Evolutionary conservation across 139 green algal genomes (phyloP).

Genomic region (Pleodorina starrii): DNA sequence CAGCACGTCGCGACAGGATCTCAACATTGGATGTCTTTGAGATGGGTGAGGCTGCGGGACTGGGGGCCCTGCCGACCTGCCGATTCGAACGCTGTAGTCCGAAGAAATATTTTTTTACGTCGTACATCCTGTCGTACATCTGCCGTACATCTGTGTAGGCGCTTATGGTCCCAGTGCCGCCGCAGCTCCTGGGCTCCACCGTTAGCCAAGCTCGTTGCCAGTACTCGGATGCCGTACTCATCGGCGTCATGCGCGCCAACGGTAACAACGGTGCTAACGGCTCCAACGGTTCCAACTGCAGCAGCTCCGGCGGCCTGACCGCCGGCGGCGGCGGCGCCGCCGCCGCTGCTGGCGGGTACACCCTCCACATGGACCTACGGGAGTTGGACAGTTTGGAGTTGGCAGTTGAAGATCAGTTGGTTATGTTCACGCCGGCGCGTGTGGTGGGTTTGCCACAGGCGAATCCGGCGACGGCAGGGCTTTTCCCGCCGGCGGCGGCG

Average conservation of each 20-base stretch:
- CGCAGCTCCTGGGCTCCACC: conserved; percentile 8
- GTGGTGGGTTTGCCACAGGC: conserved; percentile 12
- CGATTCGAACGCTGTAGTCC: neutral
- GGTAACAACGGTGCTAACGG: neutral
- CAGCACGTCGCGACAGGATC: too few species aligned
- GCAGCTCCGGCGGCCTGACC: neutral
- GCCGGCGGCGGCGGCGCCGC: neutral
- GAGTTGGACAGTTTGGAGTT: neutral
- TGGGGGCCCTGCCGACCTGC: neutral
- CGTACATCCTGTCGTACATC: neutral
- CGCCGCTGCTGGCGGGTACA: neutral
- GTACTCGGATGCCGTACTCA: conserved; percentile 24
- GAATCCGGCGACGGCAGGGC: neutral
- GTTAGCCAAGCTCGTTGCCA: neutral
- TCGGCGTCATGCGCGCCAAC: conserved; percentile 13
- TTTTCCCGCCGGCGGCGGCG: conserved; percentile 31
- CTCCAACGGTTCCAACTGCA: neutral
- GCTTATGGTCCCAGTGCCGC: conserved; percentile 10
- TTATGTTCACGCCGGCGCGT: conserved; percentile 20
- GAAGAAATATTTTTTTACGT: neutral
- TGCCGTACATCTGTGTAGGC: neutral
- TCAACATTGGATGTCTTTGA: neutral
- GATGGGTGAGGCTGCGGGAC: too few species aligned
- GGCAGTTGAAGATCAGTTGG: neutral
- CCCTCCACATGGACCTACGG: neutral